Evolutionary conservation across 306 rosid species (phyloP).

Genomic region (Medicago truncatula): MtrunA17r5.0-ANR NC_053044.1:29454501-29455000

Average conservation of each 20-base stretch:
- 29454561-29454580: neutral
- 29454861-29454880: slow-evolving; percentile 30
- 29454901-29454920: neutral
- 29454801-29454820: neutral
- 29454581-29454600: rapidly evolving
- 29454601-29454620: neutral
- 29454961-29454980: neutral
- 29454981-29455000: neutral
- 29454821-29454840: neutral
- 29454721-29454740: slow-evolving; percentile 33
- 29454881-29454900: slow-evolving; percentile 3
- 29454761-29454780: neutral
- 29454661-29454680: neutral
- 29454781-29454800: rapidly evolving
- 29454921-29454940: neutral
- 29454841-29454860: rapidly evolving
- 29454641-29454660: too few relatives aligned
- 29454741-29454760: slow-evolving; percentile 25
- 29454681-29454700: too few relatives aligned
- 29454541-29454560: neutral
- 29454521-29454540: rapidly evolving
- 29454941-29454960: neutral
- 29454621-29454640: too few relatives aligned
- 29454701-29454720: neutral
- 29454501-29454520: slow-evolving; percentile 31